phyloP scores from a whole-genome alignment of 2,329 filamentous ascomycete genomes.

The Talaromyces sp. region DNA sequence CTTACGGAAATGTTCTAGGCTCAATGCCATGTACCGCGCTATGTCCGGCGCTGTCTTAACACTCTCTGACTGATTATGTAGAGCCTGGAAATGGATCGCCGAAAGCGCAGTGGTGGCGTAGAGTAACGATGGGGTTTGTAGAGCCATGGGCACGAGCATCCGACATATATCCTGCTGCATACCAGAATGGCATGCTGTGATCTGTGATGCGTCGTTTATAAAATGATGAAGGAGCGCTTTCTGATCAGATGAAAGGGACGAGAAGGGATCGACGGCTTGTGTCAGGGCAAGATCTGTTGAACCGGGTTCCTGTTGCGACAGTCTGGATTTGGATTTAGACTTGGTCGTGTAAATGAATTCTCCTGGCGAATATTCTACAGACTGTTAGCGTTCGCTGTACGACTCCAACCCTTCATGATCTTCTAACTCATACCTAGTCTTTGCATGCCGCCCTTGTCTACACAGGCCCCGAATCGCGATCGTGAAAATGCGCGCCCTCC shows the following conservation, averaged over 20 bases:
- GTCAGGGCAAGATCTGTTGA: conserved; percentile 27
- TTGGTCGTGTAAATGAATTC: conserved; percentile 45
- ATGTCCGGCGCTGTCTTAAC: conserved; percentile 43
- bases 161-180: conserved; percentile 48
- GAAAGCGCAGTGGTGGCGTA: conserved; percentile 49
- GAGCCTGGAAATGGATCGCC: conserved; percentile 44
- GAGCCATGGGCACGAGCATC: conserved; percentile 49
- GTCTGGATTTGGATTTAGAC: conserved; percentile 9
- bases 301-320: conserved; percentile 16
- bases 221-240: conserved; percentile 46
- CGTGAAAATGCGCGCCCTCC: conserved; percentile 46
- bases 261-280: conserved; percentile 40
- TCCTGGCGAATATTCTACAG: conserved; percentile 42
- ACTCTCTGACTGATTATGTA: conserved; percentile 39
- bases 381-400: conserved; percentile 40
- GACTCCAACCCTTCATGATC: conserved; percentile 19
- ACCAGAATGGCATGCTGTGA: conserved; percentile 44
- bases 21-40: conserved; percentile 43
- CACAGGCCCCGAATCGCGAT: conserved; percentile 41
- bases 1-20: conserved; percentile 44
- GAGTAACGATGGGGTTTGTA: conserved; percentile 46
- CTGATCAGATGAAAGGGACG: conserved; percentile 39
- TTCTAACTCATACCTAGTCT: conserved; percentile 33
- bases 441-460: conserved; percentile 39
- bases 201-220: conserved; percentile 44